Percentiles rank a stretch among this genome's conserved stretches.
Evolutionary conservation across 768 basidiomycete genomes (phyloP).

Genomic region (Suillus cothurnatus): DNA sequence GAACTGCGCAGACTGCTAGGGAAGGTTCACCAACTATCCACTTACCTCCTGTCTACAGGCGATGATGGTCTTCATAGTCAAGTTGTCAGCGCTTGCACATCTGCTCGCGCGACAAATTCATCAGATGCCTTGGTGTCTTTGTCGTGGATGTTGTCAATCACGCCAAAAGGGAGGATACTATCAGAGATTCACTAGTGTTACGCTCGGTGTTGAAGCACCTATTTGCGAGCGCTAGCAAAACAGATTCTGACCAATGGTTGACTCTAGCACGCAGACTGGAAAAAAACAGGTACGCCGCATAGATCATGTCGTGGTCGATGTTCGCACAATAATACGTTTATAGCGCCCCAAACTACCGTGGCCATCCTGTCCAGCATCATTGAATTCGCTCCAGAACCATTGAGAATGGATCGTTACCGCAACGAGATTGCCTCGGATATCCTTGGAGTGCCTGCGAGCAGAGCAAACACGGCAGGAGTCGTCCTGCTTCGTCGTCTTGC

Average conservation of each 20-base stretch:
- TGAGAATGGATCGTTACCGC: constrained; percentile 74
- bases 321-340: neutral
- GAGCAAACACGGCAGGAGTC: constrained; percentile 73
- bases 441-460: constrained; percentile 61
- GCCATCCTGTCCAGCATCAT: constrained; percentile 66
- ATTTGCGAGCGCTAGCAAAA: constrained; percentile 56
- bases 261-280: constrained; percentile 65
- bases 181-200: constrained; percentile 62
- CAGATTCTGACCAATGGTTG: constrained; percentile 81
- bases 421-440: constrained; percentile 89
- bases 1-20: constrained; percentile 43
- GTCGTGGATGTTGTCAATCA: constrained; percentile 34
- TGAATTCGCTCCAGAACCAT: constrained; percentile 64
- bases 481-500: constrained; percentile 66
- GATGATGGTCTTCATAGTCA: constrained; percentile 52
- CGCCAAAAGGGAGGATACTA: constrained; percentile 42
- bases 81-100: constrained; percentile 40
- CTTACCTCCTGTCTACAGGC: constrained; percentile 60
- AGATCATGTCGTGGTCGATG: constrained; percentile 3
- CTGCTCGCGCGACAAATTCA: constrained; percentile 21
- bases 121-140: constrained; percentile 29
- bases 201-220: constrained; percentile 60
- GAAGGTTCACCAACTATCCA: constrained; percentile 53
- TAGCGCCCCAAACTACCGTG: constrained; percentile 73
- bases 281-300: constrained; percentile 53